Percentiles rank a stretch among this genome's conserved stretches.
These are phyloP conservation scores for Pleurotus tuoliensis DNA, from an alignment of 768 basidiomycete genomes.

Conservation along the genomic window DNA sequence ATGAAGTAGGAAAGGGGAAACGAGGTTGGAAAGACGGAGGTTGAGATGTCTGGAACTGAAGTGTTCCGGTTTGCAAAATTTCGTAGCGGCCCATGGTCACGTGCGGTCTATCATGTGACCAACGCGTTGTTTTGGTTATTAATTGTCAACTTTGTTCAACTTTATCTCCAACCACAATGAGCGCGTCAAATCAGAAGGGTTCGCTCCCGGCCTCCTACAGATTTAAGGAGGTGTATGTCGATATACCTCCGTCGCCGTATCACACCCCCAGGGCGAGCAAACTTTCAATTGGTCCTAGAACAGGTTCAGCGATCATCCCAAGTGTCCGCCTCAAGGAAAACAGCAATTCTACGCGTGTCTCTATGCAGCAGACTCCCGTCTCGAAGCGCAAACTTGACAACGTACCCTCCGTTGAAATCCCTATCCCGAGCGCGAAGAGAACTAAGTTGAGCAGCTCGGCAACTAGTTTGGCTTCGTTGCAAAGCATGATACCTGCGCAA, in stretches of 20 bases:
- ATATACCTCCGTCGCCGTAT: slow-evolving; percentile 51
- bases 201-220: slow-evolving; percentile 22
- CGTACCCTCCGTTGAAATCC: slow-evolving; percentile 14
- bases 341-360: slow-evolving; percentile 24
- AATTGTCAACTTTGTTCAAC: background rate
- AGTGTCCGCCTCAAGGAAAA: slow-evolving; percentile 43
- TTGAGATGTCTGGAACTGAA: background rate
- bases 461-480: slow-evolving; percentile 10
- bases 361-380: slow-evolving; percentile 17
- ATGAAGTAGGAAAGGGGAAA: slow-evolving; percentile 14
- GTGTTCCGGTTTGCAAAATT: background rate
- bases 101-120: background rate
- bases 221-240: slow-evolving; percentile 50
- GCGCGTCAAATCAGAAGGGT: slow-evolving; percentile 15
- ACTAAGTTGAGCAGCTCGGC: slow-evolving; percentile 16
- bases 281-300: slow-evolving; percentile 13
- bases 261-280: slow-evolving; percentile 7
- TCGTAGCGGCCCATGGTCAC: background rate
- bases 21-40: slow-evolving; percentile 4
- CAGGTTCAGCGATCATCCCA: slow-evolving; percentile 6
- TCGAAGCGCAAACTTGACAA: slow-evolving; percentile 46
- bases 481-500: background rate
- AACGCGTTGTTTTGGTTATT: background rate
- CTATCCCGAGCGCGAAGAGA: slow-evolving; percentile 27
- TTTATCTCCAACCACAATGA: slow-evolving; percentile 24